Evolutionary conservation across 768 basidiomycete species (phyloP).

Genomic region (Xerocomellus dryophilus): DNA sequence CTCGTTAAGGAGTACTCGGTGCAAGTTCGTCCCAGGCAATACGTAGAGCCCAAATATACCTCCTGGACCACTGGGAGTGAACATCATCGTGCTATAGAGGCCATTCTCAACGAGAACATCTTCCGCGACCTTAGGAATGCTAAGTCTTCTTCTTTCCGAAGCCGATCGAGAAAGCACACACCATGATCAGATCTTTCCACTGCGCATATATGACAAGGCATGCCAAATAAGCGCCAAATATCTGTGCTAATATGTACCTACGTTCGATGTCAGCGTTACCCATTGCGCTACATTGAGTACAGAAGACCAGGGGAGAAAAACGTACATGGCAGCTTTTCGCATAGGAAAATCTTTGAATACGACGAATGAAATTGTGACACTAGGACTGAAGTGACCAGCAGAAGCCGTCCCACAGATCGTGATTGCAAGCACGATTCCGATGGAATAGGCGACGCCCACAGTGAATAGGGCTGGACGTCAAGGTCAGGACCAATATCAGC

Average conservation of each 20-base stretch:
- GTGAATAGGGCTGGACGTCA: slow-evolving; percentile 47
- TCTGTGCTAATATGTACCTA: slow-evolving; percentile 66
- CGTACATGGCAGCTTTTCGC: slow-evolving; percentile 49
- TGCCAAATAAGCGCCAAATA: slow-evolving; percentile 63
- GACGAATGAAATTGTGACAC: slow-evolving; percentile 51
- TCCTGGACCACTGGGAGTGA: slow-evolving; percentile 34
- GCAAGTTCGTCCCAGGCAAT: slow-evolving; percentile 30
- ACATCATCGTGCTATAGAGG: slow-evolving; percentile 32
- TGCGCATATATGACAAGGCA: slow-evolving; percentile 59
- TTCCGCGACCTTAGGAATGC: slow-evolving; percentile 25
- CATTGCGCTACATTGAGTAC: neutral
- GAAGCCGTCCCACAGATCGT: slow-evolving; percentile 50
- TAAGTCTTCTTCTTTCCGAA: slow-evolving; percentile 13
- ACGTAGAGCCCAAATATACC: slow-evolving; percentile 41
- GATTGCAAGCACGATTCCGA: slow-evolving; percentile 60
- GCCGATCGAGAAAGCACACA: slow-evolving; percentile 44
- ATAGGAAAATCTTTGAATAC: slow-evolving; percentile 55
- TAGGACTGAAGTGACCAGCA: slow-evolving; percentile 66
- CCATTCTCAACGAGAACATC: slow-evolving; percentile 28
- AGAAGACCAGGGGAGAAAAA: slow-evolving; percentile 10
- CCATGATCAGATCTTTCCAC: slow-evolving; percentile 52
- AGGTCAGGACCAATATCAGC: neutral
- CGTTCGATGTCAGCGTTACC: slow-evolving; percentile 10
- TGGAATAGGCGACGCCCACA: slow-evolving; percentile 55
- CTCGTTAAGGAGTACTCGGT: slow-evolving; percentile 38